Base-by-base conservation (phyloP, 2,329 filamentous ascomycete genomes). In the Diaporthe helianthi region DNA sequence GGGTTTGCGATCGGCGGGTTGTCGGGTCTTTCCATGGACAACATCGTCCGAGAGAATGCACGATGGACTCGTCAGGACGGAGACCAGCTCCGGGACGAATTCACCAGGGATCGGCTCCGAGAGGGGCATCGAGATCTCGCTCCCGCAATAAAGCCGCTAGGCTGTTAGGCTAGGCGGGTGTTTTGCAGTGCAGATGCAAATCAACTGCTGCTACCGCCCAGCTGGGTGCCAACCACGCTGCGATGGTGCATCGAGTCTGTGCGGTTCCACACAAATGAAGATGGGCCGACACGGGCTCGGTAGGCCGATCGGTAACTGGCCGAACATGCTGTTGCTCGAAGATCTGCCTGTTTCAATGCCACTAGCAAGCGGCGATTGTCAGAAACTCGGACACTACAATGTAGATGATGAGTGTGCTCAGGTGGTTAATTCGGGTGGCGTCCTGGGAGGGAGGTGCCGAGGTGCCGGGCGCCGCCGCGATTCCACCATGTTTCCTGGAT, bases 201-300 rank as follows among this genome's bases (percentile, higher is more conserved):
- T 12, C n/a, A 22, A 13, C n/a, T 22, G 44, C 33, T 33, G 31
- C 31, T 63, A 63, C 58, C 58, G 58, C 44, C 41, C 58, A 49
- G 58, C 58, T 49, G 58, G 58, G 58, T 38, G 36, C 36, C 36
- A n/a, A n/a, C n/a, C n/a, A n/a, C n/a, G n/a, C n/a, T n/a, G n/a
- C n/a, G n/a, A 29, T 44, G 38, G 58, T 47, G 58, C 58, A 61
- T 47, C 41, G 6, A 47, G 58, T 61, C 58, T 31, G 58, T 61
- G 58, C 58, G 26, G 29, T 33, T 47, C n/a, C 44, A 22, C 29
- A 61, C 58, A n/a, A n/a, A n/a, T n/a, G 44, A 47, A 17, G 58
- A 33, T 26, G 38, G 41, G 38, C 38, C 15, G 38, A 60, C 55
- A 49, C 41, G 36, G 58, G 58, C 58, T 63, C 58, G 58, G 41